Percentiles rank a stretch among this genome's conserved stretches.
Evolutionary conservation across 1,284 basidiomycete species (phyloP).

Genomic region (Albatrellus sp.): DNA sequence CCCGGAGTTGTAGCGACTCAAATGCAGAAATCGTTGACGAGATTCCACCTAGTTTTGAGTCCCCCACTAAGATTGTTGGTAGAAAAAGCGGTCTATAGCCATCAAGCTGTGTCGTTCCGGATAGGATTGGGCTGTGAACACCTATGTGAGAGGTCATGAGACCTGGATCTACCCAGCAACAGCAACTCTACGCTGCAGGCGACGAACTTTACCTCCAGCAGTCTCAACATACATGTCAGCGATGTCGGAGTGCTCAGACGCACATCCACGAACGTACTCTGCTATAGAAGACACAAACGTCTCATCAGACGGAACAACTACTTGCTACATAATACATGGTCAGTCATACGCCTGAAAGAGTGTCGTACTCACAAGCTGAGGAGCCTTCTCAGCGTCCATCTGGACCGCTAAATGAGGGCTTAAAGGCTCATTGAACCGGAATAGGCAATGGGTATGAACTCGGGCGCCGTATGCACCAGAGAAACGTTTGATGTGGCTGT

Average conservation of each 20-base stretch:
- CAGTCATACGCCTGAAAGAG: background rate
- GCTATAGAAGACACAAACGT: conserved; percentile 62
- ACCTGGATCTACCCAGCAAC: background rate
- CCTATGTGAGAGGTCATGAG: conserved; percentile 34
- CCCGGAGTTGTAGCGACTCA: conserved; percentile 82
- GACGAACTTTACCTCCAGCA: conserved; percentile 66
- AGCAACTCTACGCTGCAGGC: conserved; percentile 6
- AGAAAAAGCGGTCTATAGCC: conserved; percentile 77
- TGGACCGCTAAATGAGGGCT: conserved; percentile 85
- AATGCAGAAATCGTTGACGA: conserved; percentile 90
- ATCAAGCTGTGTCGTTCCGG: conserved; percentile 80
- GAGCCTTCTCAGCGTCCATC: conserved; percentile 34
- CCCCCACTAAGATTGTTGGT: conserved; percentile 81
- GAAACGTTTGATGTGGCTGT: conserved; percentile 62
- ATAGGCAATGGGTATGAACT: conserved; percentile 67
- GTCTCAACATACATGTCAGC: conserved; percentile 85
- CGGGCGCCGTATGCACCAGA: conserved; percentile 27
- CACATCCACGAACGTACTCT: conserved; percentile 44
- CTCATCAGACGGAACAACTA: conserved; percentile 40
- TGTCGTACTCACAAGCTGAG: conserved; percentile 12
- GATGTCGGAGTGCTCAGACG: conserved; percentile 17
- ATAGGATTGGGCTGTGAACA: conserved; percentile 84
- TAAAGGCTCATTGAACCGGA: conserved; percentile 80
- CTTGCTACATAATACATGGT: conserved; percentile 7
- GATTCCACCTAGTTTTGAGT: conserved; percentile 86